Base-by-base conservation (phyloP, 139 green algal species). In the Picochlorum sp. region DNA sequence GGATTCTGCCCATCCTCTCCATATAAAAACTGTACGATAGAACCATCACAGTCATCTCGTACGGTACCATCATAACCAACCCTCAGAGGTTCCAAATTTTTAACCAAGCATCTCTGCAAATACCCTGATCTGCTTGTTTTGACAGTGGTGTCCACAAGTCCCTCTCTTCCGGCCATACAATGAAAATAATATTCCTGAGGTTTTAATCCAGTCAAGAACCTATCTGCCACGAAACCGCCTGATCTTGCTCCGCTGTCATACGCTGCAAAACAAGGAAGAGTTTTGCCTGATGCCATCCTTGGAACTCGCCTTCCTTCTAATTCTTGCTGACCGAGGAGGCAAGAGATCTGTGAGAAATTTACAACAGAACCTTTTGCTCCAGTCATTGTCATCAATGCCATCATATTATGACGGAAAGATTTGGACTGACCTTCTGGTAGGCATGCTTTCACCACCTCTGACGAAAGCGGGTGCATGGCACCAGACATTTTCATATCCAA, bases 151-250 rank as follows among this genome's bases (percentile, higher is more conserved):
- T 98, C 92, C 10, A 97, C 91, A 16, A 98, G 83, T 1, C 94
- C 94, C 69, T 99, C 94, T 2, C 94, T 77, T 6, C 94, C 94
- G 1, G 94, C 94, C 94, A 99, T 99, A 80, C 93, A 98, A 72
- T 99, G 94, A 72, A 99, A 99, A 77, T 96, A 98, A 69, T 97
- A 99, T 75, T 99, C 94, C 75, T 96, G 89, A 6, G 82, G 85
- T 21, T 81, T 65, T 60, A 81, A 60, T 6, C 78, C 75, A 7
- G 83, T 86, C 20, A 96, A 81, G 76, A 97, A 96, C n/a, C 94
- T 82, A 71, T 98, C 92, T 1, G 72, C 86, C 14, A 99, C 87
- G 73, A 96, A 99, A 15, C 89, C 89, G 24, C 87, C 87, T 4
- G 80, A 78, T 5, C 88, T 60, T 2, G 83, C 86, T 24, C 83